phyloP scores from a whole-genome alignment of 2,329 filamentous ascomycete genomes.

The Apiospora marii region DNA sequence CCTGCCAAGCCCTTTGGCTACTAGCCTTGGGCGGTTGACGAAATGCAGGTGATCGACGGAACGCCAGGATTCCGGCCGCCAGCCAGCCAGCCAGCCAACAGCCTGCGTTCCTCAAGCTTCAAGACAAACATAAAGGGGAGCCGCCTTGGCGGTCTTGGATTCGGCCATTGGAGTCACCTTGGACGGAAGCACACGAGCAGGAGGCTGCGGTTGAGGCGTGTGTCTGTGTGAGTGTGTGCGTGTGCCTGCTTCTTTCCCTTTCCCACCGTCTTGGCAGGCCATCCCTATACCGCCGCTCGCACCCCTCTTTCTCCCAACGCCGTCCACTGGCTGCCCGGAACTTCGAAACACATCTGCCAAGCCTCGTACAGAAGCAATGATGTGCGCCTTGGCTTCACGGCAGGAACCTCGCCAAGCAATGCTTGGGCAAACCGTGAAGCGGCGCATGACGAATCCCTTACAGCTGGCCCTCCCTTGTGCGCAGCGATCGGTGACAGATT shows the following conservation, averaged over 20 bases:
- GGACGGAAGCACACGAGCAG: constrained; percentile 3
- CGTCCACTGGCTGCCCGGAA: background rate
- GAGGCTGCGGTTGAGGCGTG: background rate
- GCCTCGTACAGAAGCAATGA: constrained; percentile 18
- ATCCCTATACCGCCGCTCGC: constrained; percentile 11
- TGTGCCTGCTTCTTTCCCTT: background rate
- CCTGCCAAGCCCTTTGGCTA: constrained; percentile 17
- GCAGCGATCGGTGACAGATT: constrained; percentile 1
- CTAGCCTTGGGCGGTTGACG: background rate
- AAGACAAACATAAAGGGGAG: constrained; percentile 7
- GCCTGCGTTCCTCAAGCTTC: constrained; percentile 12
- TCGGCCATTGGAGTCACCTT: constrained; percentile 6
- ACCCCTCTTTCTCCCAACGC: background rate
- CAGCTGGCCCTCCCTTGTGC: background rate
- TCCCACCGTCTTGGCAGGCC: constrained; percentile 5
- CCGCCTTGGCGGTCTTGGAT: constrained; percentile 18
- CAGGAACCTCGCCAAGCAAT: constrained; percentile 12
- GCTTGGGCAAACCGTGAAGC: constrained; percentile 2
- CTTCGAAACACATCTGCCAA: constrained; percentile 17
- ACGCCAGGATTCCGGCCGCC: constrained; percentile 15
- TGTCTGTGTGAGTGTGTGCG: background rate
- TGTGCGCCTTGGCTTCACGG: constrained; percentile 18
- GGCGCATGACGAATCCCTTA: constrained; percentile 16
- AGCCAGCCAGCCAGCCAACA: background rate
- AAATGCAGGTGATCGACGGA: constrained; percentile 20